Evolutionary conservation across 768 basidiomycete genomes (phyloP).

Genomic region (Termitomyces sp.): DNA sequence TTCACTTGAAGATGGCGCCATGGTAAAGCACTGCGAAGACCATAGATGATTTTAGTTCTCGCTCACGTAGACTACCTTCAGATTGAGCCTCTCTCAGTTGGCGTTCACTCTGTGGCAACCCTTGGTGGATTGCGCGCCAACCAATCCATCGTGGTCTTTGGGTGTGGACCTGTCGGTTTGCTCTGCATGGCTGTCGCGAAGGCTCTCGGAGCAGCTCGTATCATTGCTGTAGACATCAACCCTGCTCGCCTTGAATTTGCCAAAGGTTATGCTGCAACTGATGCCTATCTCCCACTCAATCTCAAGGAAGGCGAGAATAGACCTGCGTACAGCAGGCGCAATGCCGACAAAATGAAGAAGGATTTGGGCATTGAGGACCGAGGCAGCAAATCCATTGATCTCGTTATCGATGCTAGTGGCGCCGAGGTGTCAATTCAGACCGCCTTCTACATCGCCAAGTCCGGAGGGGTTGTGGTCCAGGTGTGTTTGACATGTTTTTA

Average conservation of each 20-base stretch:
- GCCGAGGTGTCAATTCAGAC: slow-evolving; percentile 92
- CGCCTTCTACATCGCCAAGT: slow-evolving; percentile 67
- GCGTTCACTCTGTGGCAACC: slow-evolving; percentile 79
- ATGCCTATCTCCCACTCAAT: slow-evolving; percentile 61
- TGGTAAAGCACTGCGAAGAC: slow-evolving; percentile 43
- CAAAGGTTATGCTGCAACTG: slow-evolving; percentile 77
- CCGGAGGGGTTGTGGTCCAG: slow-evolving; percentile 73
- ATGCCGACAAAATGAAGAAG: slow-evolving; percentile 60
- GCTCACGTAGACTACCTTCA: slow-evolving; percentile 20
- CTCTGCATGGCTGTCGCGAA: slow-evolving; percentile 96
- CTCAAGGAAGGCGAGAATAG: slow-evolving; percentile 60
- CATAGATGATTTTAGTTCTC: neutral
- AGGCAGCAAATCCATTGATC: slow-evolving; percentile 69
- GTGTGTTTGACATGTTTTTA: slow-evolving; percentile 25
- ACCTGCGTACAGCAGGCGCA: slow-evolving; percentile 67
- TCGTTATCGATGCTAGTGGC: slow-evolving; percentile 89
- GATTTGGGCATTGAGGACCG: slow-evolving; percentile 65
- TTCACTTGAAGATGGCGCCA: slow-evolving; percentile 89
- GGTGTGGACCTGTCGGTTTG: slow-evolving; percentile 84
- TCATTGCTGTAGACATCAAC: slow-evolving; percentile 83
- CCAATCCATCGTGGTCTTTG: slow-evolving; percentile 80
- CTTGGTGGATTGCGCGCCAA: slow-evolving; percentile 68
- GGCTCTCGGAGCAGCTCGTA: slow-evolving; percentile 79
- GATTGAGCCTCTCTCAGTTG: slow-evolving; percentile 96
- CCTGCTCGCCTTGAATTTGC: slow-evolving; percentile 81